phyloP scores from a whole-genome alignment of 2,329 filamentous ascomycete genomes.

The Aspergillus tanneri region DNA sequence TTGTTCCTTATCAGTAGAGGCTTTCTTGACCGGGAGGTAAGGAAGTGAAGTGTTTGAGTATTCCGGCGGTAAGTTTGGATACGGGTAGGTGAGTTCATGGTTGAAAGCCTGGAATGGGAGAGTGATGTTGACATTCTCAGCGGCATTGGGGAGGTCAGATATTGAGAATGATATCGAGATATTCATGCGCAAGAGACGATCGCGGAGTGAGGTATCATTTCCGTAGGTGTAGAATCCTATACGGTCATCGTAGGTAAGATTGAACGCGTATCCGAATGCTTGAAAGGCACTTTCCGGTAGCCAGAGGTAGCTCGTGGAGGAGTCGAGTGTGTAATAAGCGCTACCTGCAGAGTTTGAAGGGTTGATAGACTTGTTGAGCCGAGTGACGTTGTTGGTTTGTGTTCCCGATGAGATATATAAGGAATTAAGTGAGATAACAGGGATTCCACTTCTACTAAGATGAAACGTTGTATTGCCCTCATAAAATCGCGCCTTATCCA shows the following conservation, averaged over 20 bases:
- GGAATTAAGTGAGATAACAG: slow-evolving; percentile 1
- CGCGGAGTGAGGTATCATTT: neutral
- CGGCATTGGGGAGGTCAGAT: neutral
- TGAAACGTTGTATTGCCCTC: neutral
- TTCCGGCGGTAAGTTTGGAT: neutral
- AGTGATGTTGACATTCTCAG: neutral
- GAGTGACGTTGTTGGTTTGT: neutral
- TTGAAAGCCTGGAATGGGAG: slow-evolving; percentile 3
- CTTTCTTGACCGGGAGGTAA: neutral
- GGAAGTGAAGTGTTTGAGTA: neutral
- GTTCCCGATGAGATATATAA: neutral
- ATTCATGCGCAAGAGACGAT: neutral
- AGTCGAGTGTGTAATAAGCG: neutral
- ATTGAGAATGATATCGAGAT: neutral
- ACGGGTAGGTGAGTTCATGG: slow-evolving; percentile 3
- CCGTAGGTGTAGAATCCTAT: slow-evolving; percentile 1
- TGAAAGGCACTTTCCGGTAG: neutral
- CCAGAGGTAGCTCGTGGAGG: slow-evolving; percentile 1
- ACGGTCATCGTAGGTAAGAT: slow-evolving; percentile 1
- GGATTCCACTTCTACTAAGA: neutral
- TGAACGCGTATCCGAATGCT: neutral
- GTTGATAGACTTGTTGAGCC: neutral
- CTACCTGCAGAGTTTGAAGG: neutral
- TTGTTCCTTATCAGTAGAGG: neutral
- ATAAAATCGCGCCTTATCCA: neutral